phyloP scores from a whole-genome alignment of 805 yeast species.

The Nakazawaea ernobii region DNA sequence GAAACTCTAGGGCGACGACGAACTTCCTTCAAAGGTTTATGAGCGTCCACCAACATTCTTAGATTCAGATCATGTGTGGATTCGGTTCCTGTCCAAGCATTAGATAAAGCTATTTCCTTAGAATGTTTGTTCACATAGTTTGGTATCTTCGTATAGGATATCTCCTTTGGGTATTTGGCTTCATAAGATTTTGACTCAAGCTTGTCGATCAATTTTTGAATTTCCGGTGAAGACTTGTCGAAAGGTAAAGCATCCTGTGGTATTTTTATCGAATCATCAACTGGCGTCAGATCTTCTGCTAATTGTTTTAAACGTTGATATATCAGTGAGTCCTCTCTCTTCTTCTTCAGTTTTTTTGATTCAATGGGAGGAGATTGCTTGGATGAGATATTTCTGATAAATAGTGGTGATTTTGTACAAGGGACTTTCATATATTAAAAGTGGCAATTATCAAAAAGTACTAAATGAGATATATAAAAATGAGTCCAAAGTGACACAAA shows the following conservation, averaged over 20 bases:
- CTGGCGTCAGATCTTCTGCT: slow-evolving; percentile 35
- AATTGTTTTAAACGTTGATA: slow-evolving; percentile 31
- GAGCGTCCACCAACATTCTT: slow-evolving; percentile 52
- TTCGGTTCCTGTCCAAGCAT: slow-evolving; percentile 61
- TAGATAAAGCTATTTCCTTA: slow-evolving; percentile 41
- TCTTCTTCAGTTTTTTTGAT: background rate
- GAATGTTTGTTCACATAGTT: slow-evolving; percentile 35
- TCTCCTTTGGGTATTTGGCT: slow-evolving; percentile 30
- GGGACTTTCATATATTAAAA: background rate
- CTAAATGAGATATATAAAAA: no score
- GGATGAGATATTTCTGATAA: background rate
- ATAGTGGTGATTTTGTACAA: background rate
- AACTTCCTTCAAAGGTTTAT: slow-evolving; percentile 29
- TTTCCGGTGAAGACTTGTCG: slow-evolving; percentile 11
- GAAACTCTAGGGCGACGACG: slow-evolving; percentile 15
- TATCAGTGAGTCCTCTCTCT: slow-evolving; percentile 22
- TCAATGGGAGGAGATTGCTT: background rate
- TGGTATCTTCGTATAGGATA: slow-evolving; percentile 39
- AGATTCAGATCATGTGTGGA: slow-evolving; percentile 35
- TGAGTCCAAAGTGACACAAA: no score
- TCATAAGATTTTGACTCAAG: slow-evolving; percentile 31
- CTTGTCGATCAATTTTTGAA: slow-evolving; percentile 21
- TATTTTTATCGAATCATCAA: slow-evolving; percentile 31
- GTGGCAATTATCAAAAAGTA: no score
- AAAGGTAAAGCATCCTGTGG: slow-evolving; percentile 20